Base-by-base conservation (phyloP, 352 stramenopile genomes). In the Pythium folliculosum region DNA sequence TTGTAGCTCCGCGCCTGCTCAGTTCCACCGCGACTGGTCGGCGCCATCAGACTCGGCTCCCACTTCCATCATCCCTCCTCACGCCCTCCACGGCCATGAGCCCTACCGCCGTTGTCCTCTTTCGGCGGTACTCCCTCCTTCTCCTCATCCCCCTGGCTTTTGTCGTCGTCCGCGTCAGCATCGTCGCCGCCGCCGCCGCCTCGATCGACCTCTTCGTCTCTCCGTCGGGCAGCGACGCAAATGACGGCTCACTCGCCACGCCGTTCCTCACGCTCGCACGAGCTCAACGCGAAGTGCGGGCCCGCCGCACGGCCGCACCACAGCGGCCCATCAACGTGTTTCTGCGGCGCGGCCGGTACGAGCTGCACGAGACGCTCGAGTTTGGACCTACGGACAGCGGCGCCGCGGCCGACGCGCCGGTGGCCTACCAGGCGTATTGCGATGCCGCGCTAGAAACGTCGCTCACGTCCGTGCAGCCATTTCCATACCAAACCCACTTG, bases 401-500 rank as follows among this genome's bases (percentile, higher is more conserved):
- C 16, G 56, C 52, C 16, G 75, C 75, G 0, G 40, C 47, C 2
- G 38, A 67, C 1, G 65, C 77, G 0, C 59, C 63, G 0, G 75
- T 93, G 54, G 88, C 82, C 38, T 93, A 91, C 59, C 77, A 91
- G 66, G 80, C 85, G 16, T 93, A 84, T 64, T 93, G 85, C 51
- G 71, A 90, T n/a, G 40, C 78, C 19, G 53, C 37, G 3, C 56
- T 71, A 14, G 76, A 82, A 47, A 64, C 62, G 1, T 70, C 71
- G 1, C 67, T 72, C 3, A 76, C 75, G 7, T 84, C 82, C 0
- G 37, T 73, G 0, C 60, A 80, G 21, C 54, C 55, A 14, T 93
- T 86, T 38, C 81, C 85, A 37, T 90, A 91, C 72, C 53, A 52
- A 1, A 75, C 71, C 23, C 60, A 77, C 3, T 35, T 72, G 30